A percentile compares a stretch with the other conserved stretches of the same genome.
These are phyloP conservation scores for Sistotremastrum niveocremeum DNA, from an alignment of 768 basidiomycete genomes.

Conservation along the genomic window DNA sequence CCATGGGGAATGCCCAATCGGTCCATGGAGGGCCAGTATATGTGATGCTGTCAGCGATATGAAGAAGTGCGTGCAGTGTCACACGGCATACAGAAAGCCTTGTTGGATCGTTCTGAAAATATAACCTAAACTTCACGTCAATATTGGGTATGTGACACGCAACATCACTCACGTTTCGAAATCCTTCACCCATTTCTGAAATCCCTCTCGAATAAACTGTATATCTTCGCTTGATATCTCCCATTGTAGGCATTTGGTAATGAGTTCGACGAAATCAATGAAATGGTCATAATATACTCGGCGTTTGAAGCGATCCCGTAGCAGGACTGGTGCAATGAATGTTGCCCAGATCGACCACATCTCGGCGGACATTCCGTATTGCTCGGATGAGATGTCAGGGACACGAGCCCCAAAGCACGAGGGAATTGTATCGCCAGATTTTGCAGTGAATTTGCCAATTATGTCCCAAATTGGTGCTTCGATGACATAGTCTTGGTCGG, in stretches of 20 bases:
- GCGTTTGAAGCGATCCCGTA: conserved; percentile 18
- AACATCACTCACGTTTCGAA: conserved; percentile 29
- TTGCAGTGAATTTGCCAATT: conserved; percentile 20
- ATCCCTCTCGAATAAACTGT: conserved; percentile 14
- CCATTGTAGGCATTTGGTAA: conserved; percentile 25
- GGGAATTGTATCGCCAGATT: conserved; percentile 24
- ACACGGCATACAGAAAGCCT: conserved; percentile 17
- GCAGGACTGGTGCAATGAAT: conserved; percentile 26
- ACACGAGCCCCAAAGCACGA: conserved; percentile 21
- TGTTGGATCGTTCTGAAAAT: conserved; percentile 15
- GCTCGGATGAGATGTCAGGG: conserved; percentile 20
- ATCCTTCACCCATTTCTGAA: conserved; percentile 22
- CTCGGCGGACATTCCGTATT: conserved; percentile 21
- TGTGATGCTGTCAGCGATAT: conserved; percentile 16
- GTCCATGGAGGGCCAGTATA: conserved; percentile 12
- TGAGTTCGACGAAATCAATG: conserved; percentile 22
- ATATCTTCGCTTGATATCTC: conserved; percentile 18
- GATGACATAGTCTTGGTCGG: conserved; percentile 19
- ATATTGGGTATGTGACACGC: too few relatives aligned
- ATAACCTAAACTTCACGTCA: too few relatives aligned
- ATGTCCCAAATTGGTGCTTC: conserved; percentile 24
- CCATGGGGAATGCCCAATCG: conserved; percentile 19
- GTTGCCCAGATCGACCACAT: conserved; percentile 26
- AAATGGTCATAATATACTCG: conserved; percentile 29
- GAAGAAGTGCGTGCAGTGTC: conserved; percentile 20